Evolutionary conservation across 2,329 filamentous ascomycete genomes (phyloP).

Genomic region (Pestalotiopsis sp.): DNA sequence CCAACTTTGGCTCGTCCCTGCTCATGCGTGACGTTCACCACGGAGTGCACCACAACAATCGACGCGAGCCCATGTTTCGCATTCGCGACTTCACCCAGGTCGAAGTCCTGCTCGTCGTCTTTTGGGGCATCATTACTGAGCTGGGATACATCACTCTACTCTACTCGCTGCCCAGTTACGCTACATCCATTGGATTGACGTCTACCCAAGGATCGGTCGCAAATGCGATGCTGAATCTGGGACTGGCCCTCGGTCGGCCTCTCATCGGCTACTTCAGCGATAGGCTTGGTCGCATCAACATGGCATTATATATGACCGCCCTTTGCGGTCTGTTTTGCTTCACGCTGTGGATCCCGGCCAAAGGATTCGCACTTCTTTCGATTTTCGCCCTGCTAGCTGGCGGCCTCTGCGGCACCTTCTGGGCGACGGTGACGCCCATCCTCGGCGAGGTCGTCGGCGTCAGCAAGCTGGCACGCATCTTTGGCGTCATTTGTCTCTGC

Average conservation of each 20-base stretch:
- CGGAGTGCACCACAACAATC: conserved; percentile 48
- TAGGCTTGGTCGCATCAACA: conserved; percentile 61
- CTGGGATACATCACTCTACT: conserved; percentile 68
- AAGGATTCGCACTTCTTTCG: conserved; percentile 58
- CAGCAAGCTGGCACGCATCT: conserved; percentile 55
- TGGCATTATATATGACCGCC: conserved; percentile 58
- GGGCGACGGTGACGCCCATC: conserved; percentile 60
- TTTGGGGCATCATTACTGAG: conserved; percentile 64
- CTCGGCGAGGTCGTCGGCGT: conserved; percentile 65
- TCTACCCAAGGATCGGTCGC: conserved; percentile 63
- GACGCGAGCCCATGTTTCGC: conserved; percentile 54
- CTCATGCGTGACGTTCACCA: conserved; percentile 59
- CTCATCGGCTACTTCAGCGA: conserved; percentile 67
- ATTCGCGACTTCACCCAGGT: conserved; percentile 51
- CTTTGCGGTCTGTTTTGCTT: conserved; percentile 61
- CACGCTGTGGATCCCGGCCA: conserved; percentile 64
- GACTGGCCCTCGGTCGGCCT: conserved; percentile 61
- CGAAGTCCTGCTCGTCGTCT: conserved; percentile 61
- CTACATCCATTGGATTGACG: conserved; percentile 59
- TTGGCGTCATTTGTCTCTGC: conserved; percentile 62
- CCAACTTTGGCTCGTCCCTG: conserved; percentile 56
- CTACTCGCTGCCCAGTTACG: conserved; percentile 67
- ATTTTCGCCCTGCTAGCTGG: conserved; percentile 64
- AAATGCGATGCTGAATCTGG: conserved; percentile 65
- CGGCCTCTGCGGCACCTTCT: conserved; percentile 62